phyloP scores from a whole-genome alignment of 192 early-diverging fungal genomes.

The Endogone sp. region DNA sequence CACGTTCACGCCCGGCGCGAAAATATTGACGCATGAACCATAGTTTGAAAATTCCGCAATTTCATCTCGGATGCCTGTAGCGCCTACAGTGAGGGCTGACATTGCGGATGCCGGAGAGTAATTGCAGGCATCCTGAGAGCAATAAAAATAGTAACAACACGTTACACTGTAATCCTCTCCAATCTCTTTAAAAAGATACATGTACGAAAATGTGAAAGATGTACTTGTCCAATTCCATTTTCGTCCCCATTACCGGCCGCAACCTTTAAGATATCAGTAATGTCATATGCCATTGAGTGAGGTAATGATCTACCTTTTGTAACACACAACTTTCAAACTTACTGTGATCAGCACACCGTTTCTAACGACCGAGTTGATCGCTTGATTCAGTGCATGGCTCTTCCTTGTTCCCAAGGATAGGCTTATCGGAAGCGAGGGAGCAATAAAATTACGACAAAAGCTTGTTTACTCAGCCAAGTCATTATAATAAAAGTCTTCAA shows the following conservation, averaged over 20 bases:
- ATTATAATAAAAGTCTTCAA: too few species aligned
- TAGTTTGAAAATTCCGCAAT: constrained; percentile 45
- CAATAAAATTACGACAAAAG: too few species aligned
- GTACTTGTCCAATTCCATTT: constrained; percentile 26
- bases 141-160: background rate
- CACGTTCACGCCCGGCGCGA: constrained; percentile 36
- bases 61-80: constrained; percentile 32
- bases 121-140: constrained; percentile 38
- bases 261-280: constrained; percentile 13
- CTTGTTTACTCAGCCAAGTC: constrained; percentile 12
- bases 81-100: constrained; percentile 43
- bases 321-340: background rate
- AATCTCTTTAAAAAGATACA: too few species aligned
- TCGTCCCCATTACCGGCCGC: constrained; percentile 45
- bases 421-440: constrained; percentile 9
- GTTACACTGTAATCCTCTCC: constrained; percentile 10
- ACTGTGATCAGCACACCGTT: constrained; percentile 35
- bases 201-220: constrained; percentile 1
- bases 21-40: constrained; percentile 48
- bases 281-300: too few species aligned
- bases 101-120: constrained; percentile 41
- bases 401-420: constrained; percentile 37
- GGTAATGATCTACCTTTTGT: too few species aligned
- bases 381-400: constrained; percentile 37
- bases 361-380: constrained; percentile 29